Evolutionary conservation across 176 grass and related monocot genomes (phyloP).

Genomic region (Eragrostis curvula): DNA sequence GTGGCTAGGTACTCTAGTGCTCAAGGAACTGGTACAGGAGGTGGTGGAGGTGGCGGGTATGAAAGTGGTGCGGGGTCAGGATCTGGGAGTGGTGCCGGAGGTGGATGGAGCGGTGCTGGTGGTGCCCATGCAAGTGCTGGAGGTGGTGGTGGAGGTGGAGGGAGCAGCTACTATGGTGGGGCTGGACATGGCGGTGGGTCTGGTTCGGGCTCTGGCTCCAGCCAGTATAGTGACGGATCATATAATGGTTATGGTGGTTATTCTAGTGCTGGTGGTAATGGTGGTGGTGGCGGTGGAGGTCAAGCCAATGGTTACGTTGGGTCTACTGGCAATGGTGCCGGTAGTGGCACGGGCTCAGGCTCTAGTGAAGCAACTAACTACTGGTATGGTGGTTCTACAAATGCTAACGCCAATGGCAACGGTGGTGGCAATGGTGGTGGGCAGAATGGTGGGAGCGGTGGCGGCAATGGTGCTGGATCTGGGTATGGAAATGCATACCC

Average conservation of each 20-base stretch:
- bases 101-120: not conserved
- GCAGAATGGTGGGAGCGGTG: not conserved
- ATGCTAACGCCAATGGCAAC: conserved; percentile 13
- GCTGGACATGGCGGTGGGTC: not conserved
- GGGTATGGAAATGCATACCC: not conserved
- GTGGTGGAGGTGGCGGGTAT: not conserved
- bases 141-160: not conserved
- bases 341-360: conserved; percentile 6
- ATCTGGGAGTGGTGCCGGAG: not conserved
- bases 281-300: conserved; percentile 7
- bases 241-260: not conserved
- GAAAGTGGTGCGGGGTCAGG: not conserved
- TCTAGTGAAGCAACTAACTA: not conserved
- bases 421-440: not conserved
- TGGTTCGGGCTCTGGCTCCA: not conserved
- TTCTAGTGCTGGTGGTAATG: not conserved
- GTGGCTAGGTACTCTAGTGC: conserved; percentile 32
- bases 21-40: not conserved
- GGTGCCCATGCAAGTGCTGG: not conserved
- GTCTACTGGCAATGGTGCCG: conserved; percentile 4
- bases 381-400: not conserved
- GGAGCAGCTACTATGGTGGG: not conserved
- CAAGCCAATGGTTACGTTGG: not conserved
- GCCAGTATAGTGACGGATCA: not conserved
- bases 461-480: conserved; percentile 5